phyloP scores from a whole-genome alignment of 1,284 basidiomycete species.

The Moniliophthora roreri region DNA sequence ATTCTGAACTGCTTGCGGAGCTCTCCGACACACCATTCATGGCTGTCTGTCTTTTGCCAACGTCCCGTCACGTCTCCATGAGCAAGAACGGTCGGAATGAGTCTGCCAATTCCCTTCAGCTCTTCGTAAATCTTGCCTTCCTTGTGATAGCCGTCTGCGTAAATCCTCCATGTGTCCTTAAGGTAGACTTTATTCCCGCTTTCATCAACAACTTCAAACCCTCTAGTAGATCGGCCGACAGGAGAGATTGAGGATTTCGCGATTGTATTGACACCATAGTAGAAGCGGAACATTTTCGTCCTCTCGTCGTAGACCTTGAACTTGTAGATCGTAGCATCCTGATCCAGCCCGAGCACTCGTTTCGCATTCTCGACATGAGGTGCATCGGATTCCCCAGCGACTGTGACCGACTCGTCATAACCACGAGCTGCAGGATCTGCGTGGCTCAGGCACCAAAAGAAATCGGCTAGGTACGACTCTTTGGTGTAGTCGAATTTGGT shows the following conservation, averaged over 20 bases:
- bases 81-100: constrained; percentile 12
- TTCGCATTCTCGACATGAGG: constrained; percentile 3
- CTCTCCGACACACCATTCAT: constrained; percentile 9
- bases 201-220: constrained; percentile 13
- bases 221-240: constrained; percentile 6
- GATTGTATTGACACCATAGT: neutral
- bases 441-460: constrained; percentile 25
- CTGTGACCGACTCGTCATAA: constrained; percentile 19
- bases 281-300: too few species aligned
- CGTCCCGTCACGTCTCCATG: constrained; percentile 15
- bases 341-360: neutral
- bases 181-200: constrained; percentile 11
- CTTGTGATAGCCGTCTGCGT: neutral
- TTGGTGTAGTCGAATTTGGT: constrained; percentile 23
- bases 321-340: neutral
- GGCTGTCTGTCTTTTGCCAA: neutral
- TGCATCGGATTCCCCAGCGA: neutral
- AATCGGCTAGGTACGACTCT: constrained; percentile 21
- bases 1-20: too few species aligned
- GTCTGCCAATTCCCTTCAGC: constrained; percentile 14
- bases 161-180: constrained; percentile 24
- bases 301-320: too few species aligned
- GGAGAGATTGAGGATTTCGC: neutral
- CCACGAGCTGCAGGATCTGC: constrained; percentile 18
- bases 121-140: constrained; percentile 17